These are phyloP conservation scores for Diaporthe vaccinii DNA, from an alignment of 2,329 filamentous ascomycete genomes.

Conservation along the genomic window DNA sequence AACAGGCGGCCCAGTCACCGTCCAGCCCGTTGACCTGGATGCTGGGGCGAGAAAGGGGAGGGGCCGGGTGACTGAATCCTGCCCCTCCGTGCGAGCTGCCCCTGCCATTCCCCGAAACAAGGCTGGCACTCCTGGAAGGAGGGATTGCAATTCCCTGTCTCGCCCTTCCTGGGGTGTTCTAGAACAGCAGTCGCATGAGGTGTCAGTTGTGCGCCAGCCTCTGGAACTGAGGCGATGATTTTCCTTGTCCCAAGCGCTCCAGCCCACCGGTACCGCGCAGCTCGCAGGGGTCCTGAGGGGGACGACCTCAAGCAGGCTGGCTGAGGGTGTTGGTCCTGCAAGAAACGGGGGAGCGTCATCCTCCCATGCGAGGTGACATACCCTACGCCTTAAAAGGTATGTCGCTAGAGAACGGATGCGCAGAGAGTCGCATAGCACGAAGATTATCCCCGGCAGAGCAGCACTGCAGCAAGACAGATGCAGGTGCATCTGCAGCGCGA, in stretches of 20 bases:
- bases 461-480: slow-evolving; percentile 4
- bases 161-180: slow-evolving; percentile 8
- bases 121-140: neutral
- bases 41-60: neutral
- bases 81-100: neutral
- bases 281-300: neutral
- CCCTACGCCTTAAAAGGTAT: neutral
- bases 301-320: neutral
- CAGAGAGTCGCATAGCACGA: neutral
- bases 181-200: slow-evolving; percentile 24
- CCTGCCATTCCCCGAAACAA: neutral
- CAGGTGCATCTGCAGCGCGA: slow-evolving; percentile 9
- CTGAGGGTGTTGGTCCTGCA: slow-evolving; percentile 1
- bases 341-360: neutral
- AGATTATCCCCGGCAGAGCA: neutral
- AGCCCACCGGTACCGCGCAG: slow-evolving; percentile 3
- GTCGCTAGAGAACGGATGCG: neutral
- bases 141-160: neutral
- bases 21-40: neutral
- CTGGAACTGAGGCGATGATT: slow-evolving; percentile 7
- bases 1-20: slow-evolving; percentile 13
- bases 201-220: slow-evolving; percentile 9
- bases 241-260: slow-evolving; percentile 20
- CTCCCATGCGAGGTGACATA: neutral
- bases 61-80: neutral